Percentiles rank a stretch among this genome's conserved stretches.
Conservation (phyloP, 768 basidiomycete genomes). For the Rhodotorula diobovata region DNA sequence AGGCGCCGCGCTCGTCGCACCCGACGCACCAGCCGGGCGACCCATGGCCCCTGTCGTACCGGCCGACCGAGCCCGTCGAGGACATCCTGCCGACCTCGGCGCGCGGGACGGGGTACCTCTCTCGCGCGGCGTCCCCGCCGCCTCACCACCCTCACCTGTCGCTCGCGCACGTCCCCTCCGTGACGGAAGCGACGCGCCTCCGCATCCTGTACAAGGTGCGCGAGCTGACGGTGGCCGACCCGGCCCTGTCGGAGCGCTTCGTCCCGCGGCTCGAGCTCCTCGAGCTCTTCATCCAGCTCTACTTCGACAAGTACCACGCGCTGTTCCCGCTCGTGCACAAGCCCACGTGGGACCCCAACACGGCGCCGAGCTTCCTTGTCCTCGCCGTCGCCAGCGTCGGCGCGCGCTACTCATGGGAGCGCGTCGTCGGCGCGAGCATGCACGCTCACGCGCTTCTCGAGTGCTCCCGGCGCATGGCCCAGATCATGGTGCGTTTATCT, state of each 20-base stretch:
- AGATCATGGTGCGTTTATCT: constrained; percentile 10
- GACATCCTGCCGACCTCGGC: constrained; percentile 31
- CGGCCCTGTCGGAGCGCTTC: constrained; percentile 29
- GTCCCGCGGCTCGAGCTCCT: constrained; percentile 30
- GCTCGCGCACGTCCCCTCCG: constrained; percentile 24
- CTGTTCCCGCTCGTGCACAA: constrained; percentile 30
- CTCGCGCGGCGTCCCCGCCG: constrained; percentile 27
- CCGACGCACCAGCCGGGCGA: constrained; percentile 17
- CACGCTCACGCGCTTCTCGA: constrained; percentile 35
- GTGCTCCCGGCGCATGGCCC: constrained; percentile 23
- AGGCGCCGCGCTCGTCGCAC: constrained; percentile 26
- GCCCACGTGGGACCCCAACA: constrained; percentile 38
- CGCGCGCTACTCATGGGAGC: constrained; percentile 29
- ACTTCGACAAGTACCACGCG: constrained; percentile 27
- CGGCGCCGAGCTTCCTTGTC: constrained; percentile 32
- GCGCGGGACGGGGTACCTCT: constrained; percentile 31
- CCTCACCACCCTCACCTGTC: constrained; percentile 6
- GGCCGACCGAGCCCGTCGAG: constrained; percentile 28
- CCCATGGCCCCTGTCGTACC: constrained; percentile 37
- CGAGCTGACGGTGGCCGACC: constrained; percentile 10
- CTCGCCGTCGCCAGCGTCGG: constrained; percentile 36
- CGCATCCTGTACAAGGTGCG: constrained; percentile 32
- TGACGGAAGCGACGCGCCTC: constrained; percentile 29
- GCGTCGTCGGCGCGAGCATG: constrained; percentile 32
- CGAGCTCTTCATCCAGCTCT: constrained; percentile 35